phyloP scores from a whole-genome alignment of 2,329 filamentous ascomycete genomes.

The Aspergillus costaricaensis region DNA sequence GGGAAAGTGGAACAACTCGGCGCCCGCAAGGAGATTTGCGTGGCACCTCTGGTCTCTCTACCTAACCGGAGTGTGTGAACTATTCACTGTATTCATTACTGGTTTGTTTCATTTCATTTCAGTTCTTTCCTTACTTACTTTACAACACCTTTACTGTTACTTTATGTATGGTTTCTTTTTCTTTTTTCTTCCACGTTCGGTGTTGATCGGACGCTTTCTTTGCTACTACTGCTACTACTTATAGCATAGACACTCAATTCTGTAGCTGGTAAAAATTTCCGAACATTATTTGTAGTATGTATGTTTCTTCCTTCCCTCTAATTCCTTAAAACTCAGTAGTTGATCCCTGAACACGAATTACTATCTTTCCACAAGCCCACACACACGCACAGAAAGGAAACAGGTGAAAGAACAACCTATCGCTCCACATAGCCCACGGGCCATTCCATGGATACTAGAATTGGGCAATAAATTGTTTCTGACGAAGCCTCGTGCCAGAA shows the following conservation, averaged over 20 bases:
- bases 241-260: too few relatives aligned
- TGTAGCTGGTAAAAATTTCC: background rate
- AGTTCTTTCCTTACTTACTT: too few relatives aligned
- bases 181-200: background rate
- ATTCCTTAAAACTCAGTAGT: background rate
- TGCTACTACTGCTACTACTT: too few relatives aligned
- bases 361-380: background rate
- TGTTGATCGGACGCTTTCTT: background rate
- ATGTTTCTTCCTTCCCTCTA: background rate
- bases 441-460: slow-evolving; percentile 3
- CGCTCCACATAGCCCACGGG: slow-evolving; percentile 2
- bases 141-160: too few relatives aligned
- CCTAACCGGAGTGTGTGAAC: background rate
- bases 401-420: background rate
- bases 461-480: background rate
- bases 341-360: background rate
- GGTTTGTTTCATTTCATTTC: too few relatives aligned
- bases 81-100: background rate
- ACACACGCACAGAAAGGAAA: background rate
- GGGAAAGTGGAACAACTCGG: slow-evolving; percentile 16
- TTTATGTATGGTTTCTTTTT: too few relatives aligned
- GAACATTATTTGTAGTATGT: background rate
- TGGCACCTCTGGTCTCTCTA: background rate
- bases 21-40: slow-evolving; percentile 14
- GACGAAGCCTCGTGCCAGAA: slow-evolving; percentile 8